Evolutionary conservation across 2,329 filamentous ascomycete species (phyloP), one percentile per base, ranked within the genome.

Genomic region (Aspergillus pseudoglaucus): DNA sequence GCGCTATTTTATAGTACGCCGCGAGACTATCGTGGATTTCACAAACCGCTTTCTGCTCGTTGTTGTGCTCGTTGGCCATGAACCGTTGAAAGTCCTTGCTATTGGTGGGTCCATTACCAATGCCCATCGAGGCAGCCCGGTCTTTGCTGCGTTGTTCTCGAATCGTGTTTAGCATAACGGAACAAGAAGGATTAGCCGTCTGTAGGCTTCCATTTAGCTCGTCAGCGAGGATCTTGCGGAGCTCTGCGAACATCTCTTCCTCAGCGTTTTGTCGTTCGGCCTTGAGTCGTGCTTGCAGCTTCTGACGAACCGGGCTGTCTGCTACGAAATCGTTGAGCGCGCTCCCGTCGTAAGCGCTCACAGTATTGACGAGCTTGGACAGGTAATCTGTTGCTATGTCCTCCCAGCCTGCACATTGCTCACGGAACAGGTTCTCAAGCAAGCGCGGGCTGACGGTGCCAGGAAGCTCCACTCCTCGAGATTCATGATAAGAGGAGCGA

Each of bases 1-100:
- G 70, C 0, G 81, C 72, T 1, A 85, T 75, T 27, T 79, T 74
- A 67, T 87, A 87, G 62, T 83, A 87, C 1, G 76, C 72, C 23
- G 73, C 62, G 0, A 87, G 68, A 0, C 78, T 76, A 47, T 87
- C 78, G 45, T 85, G 79, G 3, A 87, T 76, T 8, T 82, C 74
- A 30, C 77, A 68, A 1, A 73, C 54, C 0, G 66, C 64, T 23
- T 74, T 63, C 1, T 73, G 59, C 0, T 67, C 64, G 40, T 71
- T 74, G 53, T 61, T 56, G 23, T 55, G 48, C 7, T 59, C 46
- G 2, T 6, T 49, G 20, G 54, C 38, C 27, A 58, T 53, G 25
- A 46, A 27, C 32, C 22, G 9, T 17, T 9, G 6, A 43, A 44
- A 7, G 15, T 15, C 8, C 0, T 1, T 18, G 44, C 18, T 52